phyloP scores from a whole-genome alignment of 805 yeast species.

The Maudiozyma barnettii region DNA sequence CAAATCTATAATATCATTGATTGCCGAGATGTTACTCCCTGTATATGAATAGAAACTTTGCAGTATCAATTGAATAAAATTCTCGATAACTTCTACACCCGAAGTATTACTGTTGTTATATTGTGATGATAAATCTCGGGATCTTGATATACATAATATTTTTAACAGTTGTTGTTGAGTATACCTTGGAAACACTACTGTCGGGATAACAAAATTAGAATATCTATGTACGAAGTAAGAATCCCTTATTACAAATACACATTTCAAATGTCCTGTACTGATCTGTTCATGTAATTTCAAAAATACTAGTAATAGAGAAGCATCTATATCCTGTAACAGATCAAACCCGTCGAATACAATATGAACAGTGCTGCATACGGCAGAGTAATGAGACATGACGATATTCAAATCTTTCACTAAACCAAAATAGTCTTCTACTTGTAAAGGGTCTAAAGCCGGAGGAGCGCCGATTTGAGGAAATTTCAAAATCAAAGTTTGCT shows the following conservation, averaged over 20 bases:
- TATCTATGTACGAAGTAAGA: conserved; percentile 19
- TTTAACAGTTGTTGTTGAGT: conserved; percentile 15
- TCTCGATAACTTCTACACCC: conserved; percentile 7
- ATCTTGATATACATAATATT: conserved; percentile 7
- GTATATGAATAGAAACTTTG: conserved; percentile 28
- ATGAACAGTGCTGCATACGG: conserved; percentile 11
- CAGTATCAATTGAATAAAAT: conserved; percentile 22
- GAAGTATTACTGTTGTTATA: not conserved
- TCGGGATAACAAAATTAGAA: conserved; percentile 20
- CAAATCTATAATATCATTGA: conserved; percentile 23
- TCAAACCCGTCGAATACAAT: conserved; percentile 24
- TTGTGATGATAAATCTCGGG: not conserved
- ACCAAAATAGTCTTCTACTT: conserved; percentile 24
- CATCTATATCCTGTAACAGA: conserved; percentile 25
- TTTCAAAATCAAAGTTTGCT: conserved; percentile 10
- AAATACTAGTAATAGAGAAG: conserved; percentile 19
- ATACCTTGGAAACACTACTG: conserved; percentile 25
- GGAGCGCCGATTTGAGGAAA: conserved; percentile 7
- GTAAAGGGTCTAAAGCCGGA: conserved; percentile 18
- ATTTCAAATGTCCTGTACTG: conserved; percentile 13
- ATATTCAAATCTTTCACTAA: conserved; percentile 16
- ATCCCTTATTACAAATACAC: conserved; percentile 20
- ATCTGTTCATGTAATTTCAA: conserved; percentile 21
- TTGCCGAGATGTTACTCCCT: conserved; percentile 22
- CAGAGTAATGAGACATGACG: conserved; percentile 2